Conservation (phyloP, 2,329 filamentous ascomycete genomes). For the Nothophaeocryptopus gaeumannii region DNA sequence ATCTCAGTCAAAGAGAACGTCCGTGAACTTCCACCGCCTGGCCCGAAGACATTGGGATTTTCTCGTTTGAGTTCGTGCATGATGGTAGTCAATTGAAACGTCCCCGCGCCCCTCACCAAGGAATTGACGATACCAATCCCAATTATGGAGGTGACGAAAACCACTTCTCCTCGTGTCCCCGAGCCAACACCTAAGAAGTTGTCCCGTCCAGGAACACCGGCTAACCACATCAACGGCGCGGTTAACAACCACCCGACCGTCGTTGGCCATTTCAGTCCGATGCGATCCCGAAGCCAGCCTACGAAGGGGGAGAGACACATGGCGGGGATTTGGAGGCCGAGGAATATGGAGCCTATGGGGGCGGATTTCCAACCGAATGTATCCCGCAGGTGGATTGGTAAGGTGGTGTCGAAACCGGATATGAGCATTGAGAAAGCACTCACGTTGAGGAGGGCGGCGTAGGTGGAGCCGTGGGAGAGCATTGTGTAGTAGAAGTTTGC, state of each 20-base stretch:
- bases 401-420: constrained; percentile 19
- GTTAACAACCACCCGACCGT: constrained; percentile 17
- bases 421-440: constrained; percentile 15
- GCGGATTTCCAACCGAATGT: constrained; percentile 19
- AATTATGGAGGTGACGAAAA: constrained; percentile 19
- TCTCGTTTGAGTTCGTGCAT: constrained; percentile 13
- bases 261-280: constrained; percentile 18
- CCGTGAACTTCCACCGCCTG: constrained; percentile 15
- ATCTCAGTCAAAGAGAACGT: constrained; percentile 22
- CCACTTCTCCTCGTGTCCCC: constrained; percentile 9
- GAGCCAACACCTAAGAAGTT: constrained; percentile 15
- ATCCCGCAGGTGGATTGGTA: constrained; percentile 19
- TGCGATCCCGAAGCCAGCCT: constrained; percentile 19
- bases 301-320: constrained; percentile 19
- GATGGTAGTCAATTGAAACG: constrained; percentile 17
- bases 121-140: constrained; percentile 12
- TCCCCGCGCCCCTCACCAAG: constrained; percentile 19
- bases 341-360: constrained; percentile 18
- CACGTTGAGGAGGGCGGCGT: constrained; percentile 18
- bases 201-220: constrained; percentile 17
- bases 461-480: constrained; percentile 2
- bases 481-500: constrained; percentile 17
- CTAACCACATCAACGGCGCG: constrained; percentile 19
- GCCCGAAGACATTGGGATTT: constrained; percentile 19
- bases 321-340: constrained; percentile 18